Conservation (phyloP, 495 filamentous ascomycete genomes). For the Penicillium antarcticum region DNA sequence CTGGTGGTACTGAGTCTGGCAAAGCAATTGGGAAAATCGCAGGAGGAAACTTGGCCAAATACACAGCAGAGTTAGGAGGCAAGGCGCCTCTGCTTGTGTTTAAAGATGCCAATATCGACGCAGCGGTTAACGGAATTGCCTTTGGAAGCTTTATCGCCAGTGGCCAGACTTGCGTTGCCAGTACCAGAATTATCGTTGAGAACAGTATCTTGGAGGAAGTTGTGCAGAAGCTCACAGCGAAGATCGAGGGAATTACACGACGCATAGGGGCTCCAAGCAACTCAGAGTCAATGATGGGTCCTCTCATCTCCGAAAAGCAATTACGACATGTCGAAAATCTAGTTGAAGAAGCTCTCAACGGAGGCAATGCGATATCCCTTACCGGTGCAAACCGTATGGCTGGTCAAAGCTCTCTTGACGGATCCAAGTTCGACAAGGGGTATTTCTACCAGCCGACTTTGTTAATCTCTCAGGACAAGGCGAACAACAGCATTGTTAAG, state of each 20-base stretch:
- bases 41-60: conserved; percentile 49
- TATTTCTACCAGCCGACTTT: conserved; percentile 60
- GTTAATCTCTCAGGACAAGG: conserved; percentile 21
- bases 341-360: conserved; percentile 27
- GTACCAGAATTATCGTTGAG: conserved; percentile 56
- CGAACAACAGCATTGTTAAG: not conserved
- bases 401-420: conserved; percentile 20
- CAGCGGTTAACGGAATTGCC: conserved; percentile 54
- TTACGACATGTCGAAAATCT: conserved; percentile 12
- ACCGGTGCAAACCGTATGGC: conserved; percentile 33
- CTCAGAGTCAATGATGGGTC: conserved; percentile 18
- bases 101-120: conserved; percentile 44
- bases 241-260: conserved; percentile 35
- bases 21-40: conserved; percentile 45
- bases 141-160: conserved; percentile 59
- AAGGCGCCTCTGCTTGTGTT: conserved; percentile 59
- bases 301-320: conserved; percentile 18
- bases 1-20: conserved; percentile 50
- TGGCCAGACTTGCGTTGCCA: conserved; percentile 62
- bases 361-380: conserved; percentile 24
- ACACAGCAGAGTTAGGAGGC: conserved; percentile 59
- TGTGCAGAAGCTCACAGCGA: conserved; percentile 35
- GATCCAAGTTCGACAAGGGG: conserved; percentile 34
- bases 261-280: conserved; percentile 25
- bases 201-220: conserved; percentile 36